These are phyloP conservation scores for Cercospora zeina DNA, from an alignment of 2,329 filamentous ascomycete genomes.

Conservation along the genomic window DNA sequence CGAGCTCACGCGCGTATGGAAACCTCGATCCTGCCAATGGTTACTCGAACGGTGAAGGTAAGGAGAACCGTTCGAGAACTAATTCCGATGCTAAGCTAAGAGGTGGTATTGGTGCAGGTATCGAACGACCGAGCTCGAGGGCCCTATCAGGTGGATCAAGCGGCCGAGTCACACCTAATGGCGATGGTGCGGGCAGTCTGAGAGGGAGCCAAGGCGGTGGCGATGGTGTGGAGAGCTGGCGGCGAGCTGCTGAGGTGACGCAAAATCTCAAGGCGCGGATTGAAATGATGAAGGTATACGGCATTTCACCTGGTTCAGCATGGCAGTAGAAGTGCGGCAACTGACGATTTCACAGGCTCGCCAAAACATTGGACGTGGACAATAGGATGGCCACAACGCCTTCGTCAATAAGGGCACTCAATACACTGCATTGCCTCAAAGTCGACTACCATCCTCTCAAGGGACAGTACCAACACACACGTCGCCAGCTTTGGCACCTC, in stretches of 20 bases:
- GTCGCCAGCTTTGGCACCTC: background rate
- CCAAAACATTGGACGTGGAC: constrained; percentile 34
- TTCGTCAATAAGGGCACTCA: background rate
- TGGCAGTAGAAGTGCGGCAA: background rate
- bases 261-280: constrained; percentile 96
- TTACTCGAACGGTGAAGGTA: constrained; percentile 44
- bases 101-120: constrained; percentile 24
- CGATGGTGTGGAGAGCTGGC: constrained; percentile 86
- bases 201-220: constrained; percentile 21
- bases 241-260: constrained; percentile 92
- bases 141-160: constrained; percentile 31
- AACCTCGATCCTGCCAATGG: constrained; percentile 12
- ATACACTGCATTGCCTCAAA: background rate
- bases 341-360: constrained; percentile 27
- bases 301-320: background rate
- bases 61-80: constrained; percentile 45
- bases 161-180: constrained; percentile 52
- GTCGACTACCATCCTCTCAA: background rate
- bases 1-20: constrained; percentile 25
- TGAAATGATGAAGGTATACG: constrained; percentile 86
- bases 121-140: constrained; percentile 22
- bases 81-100: constrained; percentile 29
- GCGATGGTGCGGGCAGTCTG: constrained; percentile 15
- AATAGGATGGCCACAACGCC: constrained; percentile 16
- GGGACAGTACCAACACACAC: background rate